A percentile compares a stretch with the other conserved stretches of the same genome.
phyloP scores from a whole-genome alignment of 2,329 filamentous ascomycete genomes.

The Colletotrichum chrysophilum region DNA sequence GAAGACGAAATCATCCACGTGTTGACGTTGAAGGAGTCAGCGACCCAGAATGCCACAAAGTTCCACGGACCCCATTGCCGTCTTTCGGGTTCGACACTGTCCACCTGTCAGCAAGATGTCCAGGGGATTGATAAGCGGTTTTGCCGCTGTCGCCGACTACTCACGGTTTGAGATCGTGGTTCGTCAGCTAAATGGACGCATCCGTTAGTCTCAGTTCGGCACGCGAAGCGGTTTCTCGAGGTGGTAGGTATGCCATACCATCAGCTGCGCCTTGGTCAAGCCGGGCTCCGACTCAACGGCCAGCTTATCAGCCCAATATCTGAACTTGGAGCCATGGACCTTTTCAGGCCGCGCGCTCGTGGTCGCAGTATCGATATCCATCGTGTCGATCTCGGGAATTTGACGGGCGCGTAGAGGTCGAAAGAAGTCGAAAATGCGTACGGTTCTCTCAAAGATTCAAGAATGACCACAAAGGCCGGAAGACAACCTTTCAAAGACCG shows the following conservation, averaged over 20 bases:
- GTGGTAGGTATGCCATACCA: constrained; percentile 53
- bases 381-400: background rate
- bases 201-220: background rate
- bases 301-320: constrained; percentile 61
- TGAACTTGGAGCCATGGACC: constrained; percentile 41
- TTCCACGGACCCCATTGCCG: constrained; percentile 88
- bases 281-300: constrained; percentile 79
- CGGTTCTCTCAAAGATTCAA: background rate
- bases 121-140: background rate
- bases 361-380: constrained; percentile 18
- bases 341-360: constrained; percentile 17
- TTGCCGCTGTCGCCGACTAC: background rate
- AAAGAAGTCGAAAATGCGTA: background rate
- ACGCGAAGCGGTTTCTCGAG: background rate
- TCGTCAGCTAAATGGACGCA: constrained; percentile 65
- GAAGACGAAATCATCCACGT: constrained; percentile 75
- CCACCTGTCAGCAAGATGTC: background rate
- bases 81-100: constrained; percentile 72
- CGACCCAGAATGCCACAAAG: constrained; percentile 88
- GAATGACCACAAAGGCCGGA: background rate
- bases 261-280: constrained; percentile 78
- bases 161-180: constrained; percentile 75
- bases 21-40: constrained; percentile 87
- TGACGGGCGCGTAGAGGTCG: background rate
- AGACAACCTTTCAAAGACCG: background rate